Evolutionary conservation across 163 green algal genomes (phyloP).

Genomic region (Coccomyxa subellipsoidea): DNA sequence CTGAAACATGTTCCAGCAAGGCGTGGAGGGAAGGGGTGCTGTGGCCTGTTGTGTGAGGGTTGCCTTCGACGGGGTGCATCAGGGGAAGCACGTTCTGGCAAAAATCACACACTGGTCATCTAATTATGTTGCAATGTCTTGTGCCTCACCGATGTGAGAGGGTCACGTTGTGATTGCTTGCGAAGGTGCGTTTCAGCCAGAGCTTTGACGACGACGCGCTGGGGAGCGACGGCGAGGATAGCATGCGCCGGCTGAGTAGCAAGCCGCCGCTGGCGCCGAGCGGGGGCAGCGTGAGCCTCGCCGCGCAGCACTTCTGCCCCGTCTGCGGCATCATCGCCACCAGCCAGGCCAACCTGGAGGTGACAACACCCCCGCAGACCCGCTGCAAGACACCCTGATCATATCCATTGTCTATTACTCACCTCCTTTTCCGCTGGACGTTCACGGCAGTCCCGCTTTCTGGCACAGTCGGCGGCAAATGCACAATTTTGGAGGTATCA

Average conservation of each 20-base stretch:
- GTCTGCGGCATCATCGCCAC: conserved; percentile 56
- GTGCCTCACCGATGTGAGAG: neutral
- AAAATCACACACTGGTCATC: no score
- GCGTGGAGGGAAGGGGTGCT: no score
- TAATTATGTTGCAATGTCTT: no score
- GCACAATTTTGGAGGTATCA: neutral
- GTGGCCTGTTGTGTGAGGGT: no score
- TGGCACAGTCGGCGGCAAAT: neutral
- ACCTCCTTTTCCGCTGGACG: no score
- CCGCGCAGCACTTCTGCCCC: conserved; percentile 37
- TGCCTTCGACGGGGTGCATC: no score
- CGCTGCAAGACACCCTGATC: no score
- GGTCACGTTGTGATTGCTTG: neutral
- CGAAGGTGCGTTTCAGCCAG: conserved; percentile 3
- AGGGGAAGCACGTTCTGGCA: no score
- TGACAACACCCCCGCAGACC: neutral
- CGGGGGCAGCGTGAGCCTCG: conserved; percentile 17
- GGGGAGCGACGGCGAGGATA: neutral
- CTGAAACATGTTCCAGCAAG: no score
- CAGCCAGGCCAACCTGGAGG: conserved; percentile 46
- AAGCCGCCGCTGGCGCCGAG: conserved; percentile 7
- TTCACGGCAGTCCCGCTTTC: no score
- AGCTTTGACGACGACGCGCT: neutral
- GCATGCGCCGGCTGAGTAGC: neutral
- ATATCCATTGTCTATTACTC: no score